Conservation (phyloP, 129 eudicot species). For the Chrysanthemum lavandulifolium region DNA sequence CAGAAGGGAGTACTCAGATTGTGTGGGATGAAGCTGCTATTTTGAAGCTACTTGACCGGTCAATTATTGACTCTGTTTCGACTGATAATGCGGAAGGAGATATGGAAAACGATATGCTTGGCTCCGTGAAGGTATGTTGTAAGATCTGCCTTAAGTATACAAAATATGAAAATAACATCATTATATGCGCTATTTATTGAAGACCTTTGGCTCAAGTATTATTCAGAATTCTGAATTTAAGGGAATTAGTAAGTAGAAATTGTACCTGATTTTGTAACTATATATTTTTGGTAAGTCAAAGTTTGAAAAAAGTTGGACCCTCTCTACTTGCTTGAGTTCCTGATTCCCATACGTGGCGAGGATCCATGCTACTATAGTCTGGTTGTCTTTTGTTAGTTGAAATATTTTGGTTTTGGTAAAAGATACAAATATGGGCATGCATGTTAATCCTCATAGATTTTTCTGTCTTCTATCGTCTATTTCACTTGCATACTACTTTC, state of each 20-base stretch:
- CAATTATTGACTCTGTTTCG: constrained; percentile 55
- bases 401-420: background rate
- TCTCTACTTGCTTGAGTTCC: no score
- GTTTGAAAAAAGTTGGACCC: no score
- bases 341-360: no score
- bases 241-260: no score
- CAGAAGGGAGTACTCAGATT: constrained; percentile 60
- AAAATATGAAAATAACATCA: background rate
- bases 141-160: background rate
- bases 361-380: no score
- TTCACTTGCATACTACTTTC: background rate
- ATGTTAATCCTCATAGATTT: background rate
- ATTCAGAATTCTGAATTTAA: no score
- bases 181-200: background rate
- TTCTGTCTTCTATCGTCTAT: no score
- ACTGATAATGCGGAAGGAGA: constrained; percentile 74
- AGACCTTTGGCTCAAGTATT: no score
- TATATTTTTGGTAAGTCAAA: no score
- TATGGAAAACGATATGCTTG: constrained; percentile 92
- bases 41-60: constrained; percentile 83
- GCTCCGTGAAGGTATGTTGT: constrained; percentile 80
- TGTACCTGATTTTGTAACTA: no score
- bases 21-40: constrained; percentile 92
- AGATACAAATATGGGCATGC: background rate
- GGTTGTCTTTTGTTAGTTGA: no score